Evolutionary conservation across 192 early-diverging fungal genomes (phyloP).

Genomic region (Funneliformis mosseae): DNA sequence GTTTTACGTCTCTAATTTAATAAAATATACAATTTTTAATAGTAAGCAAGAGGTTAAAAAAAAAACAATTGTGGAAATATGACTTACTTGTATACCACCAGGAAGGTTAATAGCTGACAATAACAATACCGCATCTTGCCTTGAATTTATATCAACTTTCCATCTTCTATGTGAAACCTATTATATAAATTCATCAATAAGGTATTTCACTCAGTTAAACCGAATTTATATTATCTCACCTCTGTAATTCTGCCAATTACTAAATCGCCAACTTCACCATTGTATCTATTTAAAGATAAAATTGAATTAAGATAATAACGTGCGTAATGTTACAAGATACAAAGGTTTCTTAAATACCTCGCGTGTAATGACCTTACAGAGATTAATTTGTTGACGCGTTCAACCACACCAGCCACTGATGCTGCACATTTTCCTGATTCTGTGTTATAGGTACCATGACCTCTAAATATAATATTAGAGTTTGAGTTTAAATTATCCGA

Average conservation of each 20-base stretch:
- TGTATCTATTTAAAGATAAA: slow-evolving; percentile 51
- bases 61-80: background rate
- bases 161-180: slow-evolving; percentile 86
- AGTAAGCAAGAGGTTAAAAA: background rate
- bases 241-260: slow-evolving; percentile 95
- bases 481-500: background rate
- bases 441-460: slow-evolving; percentile 88
- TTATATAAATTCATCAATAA: background rate
- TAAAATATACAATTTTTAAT: background rate
- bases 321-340: background rate
- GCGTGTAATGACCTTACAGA: slow-evolving; percentile 86
- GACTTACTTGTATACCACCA: slow-evolving; percentile 85
- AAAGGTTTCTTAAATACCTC: slow-evolving; percentile 48
- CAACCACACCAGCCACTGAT: slow-evolving; percentile 88
- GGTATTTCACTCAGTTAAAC: no score
- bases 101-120: slow-evolving; percentile 93
- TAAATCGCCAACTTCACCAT: slow-evolving; percentile 95
- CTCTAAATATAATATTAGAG: slow-evolving; percentile 47
- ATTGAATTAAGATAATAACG: background rate
- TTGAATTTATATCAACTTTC: slow-evolving; percentile 90
- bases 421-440: slow-evolving; percentile 63
- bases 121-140: slow-evolving; percentile 84
- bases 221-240: slow-evolving; percentile 38
- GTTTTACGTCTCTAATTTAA: slow-evolving; percentile 77
- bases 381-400: slow-evolving; percentile 95